Conservation (phyloP, 371 early-diverging fungal genomes). For the Apophysomyces ossiformis region DNA sequence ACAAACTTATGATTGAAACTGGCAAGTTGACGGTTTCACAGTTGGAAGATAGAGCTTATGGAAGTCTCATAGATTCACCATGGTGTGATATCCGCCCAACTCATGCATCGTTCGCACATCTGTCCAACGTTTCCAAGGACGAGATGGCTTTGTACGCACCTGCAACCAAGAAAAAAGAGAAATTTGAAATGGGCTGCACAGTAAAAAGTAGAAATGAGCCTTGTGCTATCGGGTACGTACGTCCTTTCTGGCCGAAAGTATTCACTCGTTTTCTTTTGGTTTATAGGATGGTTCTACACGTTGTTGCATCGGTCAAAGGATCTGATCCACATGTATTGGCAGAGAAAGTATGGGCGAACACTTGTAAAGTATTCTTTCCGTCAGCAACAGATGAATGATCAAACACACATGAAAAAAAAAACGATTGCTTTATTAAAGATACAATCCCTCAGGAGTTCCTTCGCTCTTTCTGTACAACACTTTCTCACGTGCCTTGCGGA, state of each 20-base stretch:
- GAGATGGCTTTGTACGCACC: constrained; percentile 46
- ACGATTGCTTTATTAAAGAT: constrained; percentile 73
- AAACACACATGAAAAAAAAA: constrained; percentile 58
- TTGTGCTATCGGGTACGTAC: constrained; percentile 68
- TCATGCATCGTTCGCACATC: constrained; percentile 77
- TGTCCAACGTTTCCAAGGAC: constrained; percentile 40
- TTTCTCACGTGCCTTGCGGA: constrained; percentile 99
- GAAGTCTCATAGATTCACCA: constrained; percentile 73
- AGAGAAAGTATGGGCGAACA: constrained; percentile 63
- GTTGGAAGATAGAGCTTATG: not conserved
- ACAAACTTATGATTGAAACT: constrained; percentile 92
- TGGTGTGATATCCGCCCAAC: constrained; percentile 95
- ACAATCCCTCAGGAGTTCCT: constrained; percentile 97
- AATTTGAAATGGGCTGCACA: constrained; percentile 69
- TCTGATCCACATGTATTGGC: constrained; percentile 56
- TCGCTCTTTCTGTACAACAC: constrained; percentile 98
- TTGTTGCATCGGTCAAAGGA: constrained; percentile 60
- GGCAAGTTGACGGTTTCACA: constrained; percentile 35
- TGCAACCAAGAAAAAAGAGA: constrained; percentile 72
- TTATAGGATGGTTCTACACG: constrained; percentile 62
- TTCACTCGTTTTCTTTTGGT: not conserved
- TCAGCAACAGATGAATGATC: constrained; percentile 56
- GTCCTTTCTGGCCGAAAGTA: not conserved
- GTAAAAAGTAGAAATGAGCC: constrained; percentile 93
- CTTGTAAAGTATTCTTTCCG: constrained; percentile 61